Base-by-base conservation (phyloP, 306 rosid genomes). In the Fragaria ananassa region DNA sequence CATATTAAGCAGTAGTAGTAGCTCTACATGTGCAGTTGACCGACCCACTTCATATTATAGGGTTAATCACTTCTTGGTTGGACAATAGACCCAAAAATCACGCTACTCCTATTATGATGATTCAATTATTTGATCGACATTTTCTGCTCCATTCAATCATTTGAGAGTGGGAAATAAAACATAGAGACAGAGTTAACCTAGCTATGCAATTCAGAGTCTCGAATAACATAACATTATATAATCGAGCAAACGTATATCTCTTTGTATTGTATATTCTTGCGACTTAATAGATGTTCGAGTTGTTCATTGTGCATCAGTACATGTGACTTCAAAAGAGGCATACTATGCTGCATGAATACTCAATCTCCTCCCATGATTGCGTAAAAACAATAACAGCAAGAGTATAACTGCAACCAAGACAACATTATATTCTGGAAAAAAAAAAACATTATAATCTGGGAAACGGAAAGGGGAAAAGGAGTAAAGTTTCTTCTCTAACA, bases 1-100 rank as follows among this genome's bases (percentile, higher is more conserved):
- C 77, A 57, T 23, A 57, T 79, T 54, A 85, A 78, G 75, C 71
- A 18, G 70, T 71, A 65, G 47, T 37, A 37, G 70, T 4, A 64
- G 46, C 70, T 64, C 70, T 64, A 83, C 88, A 86, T 90, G 92
- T 83, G 88, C 39, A 74, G 82, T 88, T 86, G 88, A 88, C 92
- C 86, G 76, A 84, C 87, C 84, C 82, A 85, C 79, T 78, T 35
- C 68, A 53, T 79, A 74, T 76, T 60, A 63, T 50, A 76, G 49
- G 68, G 78, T 74, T 74, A 67, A 72, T 77, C 87, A 84, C 83
- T 81, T 41, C 67, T 69, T 79, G 44, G 71, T 58, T 81, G 81
- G 88, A 57, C 84, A 85, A 79, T 75, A 74, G 78, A 74, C 76
- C 90, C 93, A 82, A 88, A 77, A 87, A 83, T 88, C 78, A 81